Evolutionary conservation across 768 basidiomycete genomes (phyloP), one percentile per base, ranked within the genome.

Genomic region (Psilocybe cubensis): DNA sequence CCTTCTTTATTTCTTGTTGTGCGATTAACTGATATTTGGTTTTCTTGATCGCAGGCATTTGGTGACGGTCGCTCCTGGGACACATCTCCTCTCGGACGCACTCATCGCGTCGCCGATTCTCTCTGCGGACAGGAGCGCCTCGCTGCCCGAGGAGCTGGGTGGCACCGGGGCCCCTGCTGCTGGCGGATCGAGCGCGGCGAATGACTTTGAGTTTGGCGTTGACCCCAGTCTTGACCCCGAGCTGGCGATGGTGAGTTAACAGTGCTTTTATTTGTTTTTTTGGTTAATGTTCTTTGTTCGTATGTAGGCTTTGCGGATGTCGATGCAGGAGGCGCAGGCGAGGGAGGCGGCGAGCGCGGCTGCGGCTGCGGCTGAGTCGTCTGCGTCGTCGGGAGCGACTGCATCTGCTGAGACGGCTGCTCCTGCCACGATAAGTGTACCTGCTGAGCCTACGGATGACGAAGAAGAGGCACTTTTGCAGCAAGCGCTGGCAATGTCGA

Each of bases 201-300:
- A 78, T 47, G 78, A 78, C 65, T 94, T 92, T 63, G 93, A 93
- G 67, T 96, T 94, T 63, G 92, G 92, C 49, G 88, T 99, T 4
- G 97, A 98, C 72, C 96, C 97, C 3, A 93, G 86, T 69, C 80
- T 98, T 58, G 96, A 98, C 69, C 96, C 96, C 0, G 96, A 98
- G 71, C 80, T 99, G 45, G 96, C 97, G 2, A 94, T 98, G 94
- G 96, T 94, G 55, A 58, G 82, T 72, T 21, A 49, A 5, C 38
- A 20, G 52, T 24, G 8, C 14, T 9, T 31, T 53, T 18, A 40
- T 28, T 27, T 17, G 3, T 11, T 31, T n/a, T 12, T 50, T 18
- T 23, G n/a, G 42, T 29, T 21, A 35, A 12, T 52, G 43, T 54
- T 5, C 27, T 18, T 28, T 38, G n/a, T 38, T 38, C 35, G 4